phyloP scores from a whole-genome alignment of 2,329 filamentous ascomycete genomes.

The Coleophoma crateriformis region DNA sequence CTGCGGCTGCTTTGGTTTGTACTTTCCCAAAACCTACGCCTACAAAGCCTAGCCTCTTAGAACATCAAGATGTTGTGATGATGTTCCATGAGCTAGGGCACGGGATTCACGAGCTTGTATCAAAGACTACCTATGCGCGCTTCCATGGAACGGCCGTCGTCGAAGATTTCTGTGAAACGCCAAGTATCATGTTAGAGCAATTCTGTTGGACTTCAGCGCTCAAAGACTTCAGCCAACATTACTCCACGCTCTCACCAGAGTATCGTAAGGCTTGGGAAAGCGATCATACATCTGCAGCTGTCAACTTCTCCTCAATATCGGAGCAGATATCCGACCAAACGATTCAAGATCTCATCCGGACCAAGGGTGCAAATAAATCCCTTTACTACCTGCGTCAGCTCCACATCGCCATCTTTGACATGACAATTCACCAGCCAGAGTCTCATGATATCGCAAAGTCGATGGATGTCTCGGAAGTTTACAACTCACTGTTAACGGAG shows the following conservation, averaged over 20 bases:
- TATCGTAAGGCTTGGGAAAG: constrained; percentile 24
- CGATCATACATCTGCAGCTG: no score
- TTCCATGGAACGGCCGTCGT: not conserved
- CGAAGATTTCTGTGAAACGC: not conserved
- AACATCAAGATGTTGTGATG: constrained; percentile 47
- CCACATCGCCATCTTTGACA: no score
- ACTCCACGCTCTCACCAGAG: not conserved
- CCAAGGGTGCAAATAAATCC: no score
- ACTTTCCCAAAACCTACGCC: constrained; percentile 25
- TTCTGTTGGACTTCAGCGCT: not conserved
- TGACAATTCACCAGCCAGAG: no score
- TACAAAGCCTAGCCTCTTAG: constrained; percentile 48
- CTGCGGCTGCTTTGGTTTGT: not conserved
- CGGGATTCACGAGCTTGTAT: constrained; percentile 24
- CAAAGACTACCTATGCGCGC: not conserved
- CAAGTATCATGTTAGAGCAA: not conserved
- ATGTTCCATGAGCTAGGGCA: constrained; percentile 35
- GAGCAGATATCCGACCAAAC: no score
- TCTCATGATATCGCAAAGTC: no score
- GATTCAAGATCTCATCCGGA: no score
- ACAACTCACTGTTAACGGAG: no score
- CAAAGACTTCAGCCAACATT: not conserved
- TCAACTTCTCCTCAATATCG: no score
- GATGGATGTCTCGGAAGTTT: no score
- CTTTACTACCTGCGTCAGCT: no score